phyloP scores from a whole-genome alignment of 352 stramenopile species.

The Phytophthora constricta region DNA sequence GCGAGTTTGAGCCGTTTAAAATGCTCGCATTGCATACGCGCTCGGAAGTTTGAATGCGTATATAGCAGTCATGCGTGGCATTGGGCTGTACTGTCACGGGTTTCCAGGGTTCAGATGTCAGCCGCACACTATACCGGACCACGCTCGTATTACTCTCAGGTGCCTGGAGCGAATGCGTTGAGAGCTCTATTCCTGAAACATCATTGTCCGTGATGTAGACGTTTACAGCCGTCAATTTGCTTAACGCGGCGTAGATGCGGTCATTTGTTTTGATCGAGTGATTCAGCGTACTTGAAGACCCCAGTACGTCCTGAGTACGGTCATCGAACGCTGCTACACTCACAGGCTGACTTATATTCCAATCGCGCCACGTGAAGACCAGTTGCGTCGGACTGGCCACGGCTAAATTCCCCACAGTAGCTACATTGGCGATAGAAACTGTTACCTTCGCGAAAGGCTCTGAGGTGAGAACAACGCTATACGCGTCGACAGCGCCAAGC shows the following conservation, averaged over 20 bases:
- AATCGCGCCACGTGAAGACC: conserved; percentile 73
- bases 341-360: conserved; percentile 66
- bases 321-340: conserved; percentile 68
- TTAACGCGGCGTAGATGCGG: conserved; percentile 62
- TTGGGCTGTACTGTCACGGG: conserved; percentile 59
- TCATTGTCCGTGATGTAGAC: conserved; percentile 75
- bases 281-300: conserved; percentile 57
- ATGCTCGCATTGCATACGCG: conserved; percentile 69
- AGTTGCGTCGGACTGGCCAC: conserved; percentile 39
- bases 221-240: conserved; percentile 48
- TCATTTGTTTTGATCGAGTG: conserved; percentile 72
- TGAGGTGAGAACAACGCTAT: conserved; percentile 57
- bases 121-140: conserved; percentile 53
- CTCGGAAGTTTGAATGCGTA: conserved; percentile 34
- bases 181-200: conserved; percentile 62
- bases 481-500: conserved; percentile 43
- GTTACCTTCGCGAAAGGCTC: conserved; percentile 80
- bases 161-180: conserved; percentile 39
- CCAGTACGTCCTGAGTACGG: conserved; percentile 49
- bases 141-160: conserved; percentile 48
- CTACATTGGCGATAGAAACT: conserved; percentile 55
- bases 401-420: conserved; percentile 52
- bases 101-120: conserved; percentile 73
- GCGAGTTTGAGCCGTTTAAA: conserved; percentile 26
- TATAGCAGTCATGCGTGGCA: conserved; percentile 59